These are phyloP conservation scores for Mallotus repandus DNA, from an alignment of 441 rosid species.

Conservation along the genomic window DNA sequence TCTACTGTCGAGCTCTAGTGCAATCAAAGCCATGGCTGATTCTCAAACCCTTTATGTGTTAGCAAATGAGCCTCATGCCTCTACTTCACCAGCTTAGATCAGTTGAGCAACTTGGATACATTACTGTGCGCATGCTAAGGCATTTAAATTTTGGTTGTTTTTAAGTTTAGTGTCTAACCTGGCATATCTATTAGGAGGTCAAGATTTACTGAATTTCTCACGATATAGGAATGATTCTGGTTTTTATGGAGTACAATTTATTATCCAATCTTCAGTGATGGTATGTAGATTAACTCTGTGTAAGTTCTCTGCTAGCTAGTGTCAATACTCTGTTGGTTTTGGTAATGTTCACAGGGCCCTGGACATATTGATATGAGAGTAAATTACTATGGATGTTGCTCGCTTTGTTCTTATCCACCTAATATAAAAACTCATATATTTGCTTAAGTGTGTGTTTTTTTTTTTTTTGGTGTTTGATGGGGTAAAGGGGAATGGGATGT, in stretches of 20 bases:
- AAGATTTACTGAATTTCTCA: conserved; percentile 16
- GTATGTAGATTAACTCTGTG: conserved; percentile 32
- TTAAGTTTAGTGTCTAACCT: conserved; percentile 6
- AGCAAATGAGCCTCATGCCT: conserved; percentile 29
- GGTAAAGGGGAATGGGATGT: no score
- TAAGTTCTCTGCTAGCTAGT: conserved; percentile 13
- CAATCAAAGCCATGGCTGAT: conserved; percentile 63
- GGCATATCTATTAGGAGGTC: conserved; percentile 1
- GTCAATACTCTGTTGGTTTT: neutral
- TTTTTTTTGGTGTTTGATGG: no score
- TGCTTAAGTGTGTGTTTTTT: neutral
- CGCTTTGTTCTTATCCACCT: neutral
- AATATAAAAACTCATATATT: neutral
- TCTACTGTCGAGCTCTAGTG: conserved; percentile 30
- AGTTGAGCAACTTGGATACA: conserved; percentile 93
- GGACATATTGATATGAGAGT: conserved; percentile 63
- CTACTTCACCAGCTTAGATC: conserved; percentile 80
- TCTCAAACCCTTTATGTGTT: conserved; percentile 42
- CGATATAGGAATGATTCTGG: conserved; percentile 56
- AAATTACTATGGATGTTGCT: neutral
- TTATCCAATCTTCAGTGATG: conserved; percentile 81
- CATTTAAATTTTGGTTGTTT: conserved; percentile 17
- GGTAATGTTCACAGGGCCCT: conserved; percentile 57
- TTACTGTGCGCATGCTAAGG: conserved; percentile 69
- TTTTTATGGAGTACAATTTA: conserved; percentile 63